These are phyloP conservation scores for Metarhizium humberi DNA, from an alignment of 2,329 filamentous ascomycete species.

Conservation along the genomic window DNA sequence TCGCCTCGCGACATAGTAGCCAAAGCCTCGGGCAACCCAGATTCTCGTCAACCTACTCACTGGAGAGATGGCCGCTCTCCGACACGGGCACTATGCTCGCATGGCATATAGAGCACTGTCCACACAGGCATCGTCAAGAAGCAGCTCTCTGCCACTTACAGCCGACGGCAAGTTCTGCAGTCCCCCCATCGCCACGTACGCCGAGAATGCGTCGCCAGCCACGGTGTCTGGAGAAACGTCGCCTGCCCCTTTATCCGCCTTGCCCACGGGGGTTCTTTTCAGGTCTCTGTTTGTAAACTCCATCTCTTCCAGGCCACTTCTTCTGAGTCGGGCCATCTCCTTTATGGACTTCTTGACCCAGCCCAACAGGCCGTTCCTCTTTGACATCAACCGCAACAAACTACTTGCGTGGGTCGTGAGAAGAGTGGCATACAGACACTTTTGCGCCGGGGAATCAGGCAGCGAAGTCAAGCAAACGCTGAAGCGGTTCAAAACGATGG, in stretches of 20 bases:
- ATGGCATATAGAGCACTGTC: neutral
- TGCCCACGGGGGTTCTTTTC: slow-evolving; percentile 26
- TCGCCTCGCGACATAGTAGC: neutral
- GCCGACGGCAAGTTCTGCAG: neutral
- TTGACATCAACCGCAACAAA: slow-evolving; percentile 39
- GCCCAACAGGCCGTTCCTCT: slow-evolving; percentile 24
- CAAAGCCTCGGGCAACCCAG: too few species aligned
- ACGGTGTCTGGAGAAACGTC: too few species aligned
- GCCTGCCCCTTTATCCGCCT: slow-evolving; percentile 13
- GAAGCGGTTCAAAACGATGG: slow-evolving; percentile 33
- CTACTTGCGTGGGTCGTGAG: slow-evolving; percentile 37
- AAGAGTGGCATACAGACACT: slow-evolving; percentile 44
- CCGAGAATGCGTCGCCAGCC: neutral
- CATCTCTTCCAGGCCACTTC: slow-evolving; percentile 33
- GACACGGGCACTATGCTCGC: neutral
- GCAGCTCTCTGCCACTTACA: neutral
- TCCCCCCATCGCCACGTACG: neutral
- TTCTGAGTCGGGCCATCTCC: slow-evolving; percentile 26
- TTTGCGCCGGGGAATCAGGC: slow-evolving; percentile 43
- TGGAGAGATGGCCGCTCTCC: neutral
- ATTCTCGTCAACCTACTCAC: neutral
- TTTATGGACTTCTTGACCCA: slow-evolving; percentile 29
- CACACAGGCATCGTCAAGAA: neutral
- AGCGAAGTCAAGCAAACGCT: slow-evolving; percentile 35
- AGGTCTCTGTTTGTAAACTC: slow-evolving; percentile 34